phyloP scores from a whole-genome alignment of 352 stramenopile genomes.

The Phytophthora capsici region DNA sequence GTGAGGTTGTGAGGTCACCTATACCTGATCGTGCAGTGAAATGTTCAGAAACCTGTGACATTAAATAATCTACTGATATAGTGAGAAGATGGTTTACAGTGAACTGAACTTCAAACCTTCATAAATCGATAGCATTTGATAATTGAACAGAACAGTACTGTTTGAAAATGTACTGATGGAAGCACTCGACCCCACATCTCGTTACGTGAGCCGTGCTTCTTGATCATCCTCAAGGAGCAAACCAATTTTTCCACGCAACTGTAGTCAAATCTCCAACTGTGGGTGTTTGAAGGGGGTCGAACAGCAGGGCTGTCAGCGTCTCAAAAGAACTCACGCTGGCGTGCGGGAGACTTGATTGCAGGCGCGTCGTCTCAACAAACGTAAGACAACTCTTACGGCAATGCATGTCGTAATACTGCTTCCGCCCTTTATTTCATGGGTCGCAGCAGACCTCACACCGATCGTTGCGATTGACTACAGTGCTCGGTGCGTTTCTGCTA shows the following conservation, averaged over 20 bases:
- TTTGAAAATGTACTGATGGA: too few species aligned
- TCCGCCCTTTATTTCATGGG: conserved; percentile 23
- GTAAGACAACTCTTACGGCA: too few species aligned
- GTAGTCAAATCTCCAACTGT: conserved; percentile 16
- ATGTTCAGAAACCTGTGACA: conserved; percentile 3
- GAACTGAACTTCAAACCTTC: neutral
- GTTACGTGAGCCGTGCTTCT: too few species aligned
- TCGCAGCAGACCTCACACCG: neutral
- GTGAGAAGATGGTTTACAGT: neutral
- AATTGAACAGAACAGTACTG: too few species aligned
- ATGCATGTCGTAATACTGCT: too few species aligned
- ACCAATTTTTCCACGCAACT: conserved; percentile 14
- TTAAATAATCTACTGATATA: neutral
- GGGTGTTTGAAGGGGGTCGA: neutral
- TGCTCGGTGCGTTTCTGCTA: conserved; percentile 9
- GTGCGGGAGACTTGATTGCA: conserved; percentile 11
- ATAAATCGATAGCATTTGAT: neutral
- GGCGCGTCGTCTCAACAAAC: conserved; percentile 12
- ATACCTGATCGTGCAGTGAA: conserved; percentile 23
- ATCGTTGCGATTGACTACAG: neutral
- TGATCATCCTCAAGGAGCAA: neutral
- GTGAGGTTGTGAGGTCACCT: neutral
- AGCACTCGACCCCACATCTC: too few species aligned
- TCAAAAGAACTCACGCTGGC: conserved; percentile 18
- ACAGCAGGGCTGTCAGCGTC: conserved; percentile 1